Base-by-base conservation (phyloP, 371 early-diverging fungal genomes). In the Saksenaea vasiformis region DNA sequence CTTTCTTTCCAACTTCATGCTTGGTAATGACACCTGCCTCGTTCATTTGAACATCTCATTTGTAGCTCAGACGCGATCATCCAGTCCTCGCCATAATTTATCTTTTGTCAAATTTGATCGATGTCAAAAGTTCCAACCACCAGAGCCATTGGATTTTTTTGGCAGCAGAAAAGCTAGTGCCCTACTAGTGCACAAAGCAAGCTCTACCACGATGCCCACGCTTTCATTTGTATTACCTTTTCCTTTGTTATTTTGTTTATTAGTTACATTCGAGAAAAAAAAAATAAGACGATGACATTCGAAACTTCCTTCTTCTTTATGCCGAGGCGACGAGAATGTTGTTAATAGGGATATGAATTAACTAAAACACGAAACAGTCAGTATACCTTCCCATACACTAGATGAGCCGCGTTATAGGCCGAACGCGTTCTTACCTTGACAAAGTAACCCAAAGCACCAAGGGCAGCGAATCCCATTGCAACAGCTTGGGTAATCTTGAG, bases 331-430 rank as follows among this genome's bases (percentile, higher is more conserved):
- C 98, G 70, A 98, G 94, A 78, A 98, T 97, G 86, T 98, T 97
- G 91, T 97, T 98, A 86, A 98, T 97, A 64, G 99, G 99, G 76
- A 98, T 98, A 81, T 98, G 99, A 68, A 98, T 93, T 67, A 98
- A 87, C 85, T 84, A 55, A 2, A 53, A 14, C 2, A 55, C 28
- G 26, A 11, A 31, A 56, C 35, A 17, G 41, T 24, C 15, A 64
- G 37, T 13, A 28, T 17, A 14, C 7, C 7, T 47, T 34, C 14
- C 19, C 1, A 44, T 10, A 38, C 17, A 55, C 38, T 13, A 66
- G 44, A 62, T 65, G 36, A 37, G 34, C 19, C 41, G 38, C 36
- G 39, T 47, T 57, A 56, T 51, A 19, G 5, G 51, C 11, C 13
- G 19, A 17, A 19, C 14, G 39, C 37, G 5, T 54, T 22, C 60